Percentiles rank a stretch among this genome's conserved stretches.
phyloP scores from a whole-genome alignment of 768 basidiomycete species.

The Mycena epipterygia region DNA sequence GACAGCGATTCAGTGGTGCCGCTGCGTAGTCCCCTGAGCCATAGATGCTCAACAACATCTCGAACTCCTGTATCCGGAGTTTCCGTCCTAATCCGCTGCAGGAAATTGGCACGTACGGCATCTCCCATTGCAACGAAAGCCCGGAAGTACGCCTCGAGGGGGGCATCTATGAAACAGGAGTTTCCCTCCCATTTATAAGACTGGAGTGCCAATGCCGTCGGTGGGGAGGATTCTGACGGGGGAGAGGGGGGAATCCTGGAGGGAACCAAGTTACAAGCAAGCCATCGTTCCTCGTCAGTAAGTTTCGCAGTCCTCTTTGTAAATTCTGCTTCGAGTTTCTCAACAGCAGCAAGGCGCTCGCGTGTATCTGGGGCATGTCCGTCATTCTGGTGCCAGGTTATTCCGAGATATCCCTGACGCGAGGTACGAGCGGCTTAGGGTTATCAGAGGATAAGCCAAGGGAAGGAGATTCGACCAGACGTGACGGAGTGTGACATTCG shows the following conservation, averaged over 20 bases:
- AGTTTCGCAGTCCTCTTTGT: neutral
- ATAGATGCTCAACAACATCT: neutral
- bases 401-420: no score
- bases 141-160: conserved; percentile 3
- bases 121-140: neutral
- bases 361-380: conserved; percentile 16
- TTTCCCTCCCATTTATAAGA: neutral
- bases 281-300: neutral
- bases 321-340: conserved; percentile 1
- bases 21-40: conserved; percentile 2
- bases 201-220: neutral
- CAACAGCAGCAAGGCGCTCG: neutral
- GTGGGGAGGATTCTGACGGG: neutral
- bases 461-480: no score
- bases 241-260: no score
- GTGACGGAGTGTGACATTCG: no score
- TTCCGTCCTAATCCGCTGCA: neutral
- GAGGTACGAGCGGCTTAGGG: no score
- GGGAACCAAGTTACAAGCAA: no score
- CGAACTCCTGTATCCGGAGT: neutral
- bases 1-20: no score
- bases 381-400: conserved; percentile 5
- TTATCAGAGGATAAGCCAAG: no score
- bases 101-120: neutral
- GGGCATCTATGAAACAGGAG: conserved; percentile 10